Conservation (phyloP, 1,139 yeast genomes). For the Suhomyces wounanorum region DNA sequence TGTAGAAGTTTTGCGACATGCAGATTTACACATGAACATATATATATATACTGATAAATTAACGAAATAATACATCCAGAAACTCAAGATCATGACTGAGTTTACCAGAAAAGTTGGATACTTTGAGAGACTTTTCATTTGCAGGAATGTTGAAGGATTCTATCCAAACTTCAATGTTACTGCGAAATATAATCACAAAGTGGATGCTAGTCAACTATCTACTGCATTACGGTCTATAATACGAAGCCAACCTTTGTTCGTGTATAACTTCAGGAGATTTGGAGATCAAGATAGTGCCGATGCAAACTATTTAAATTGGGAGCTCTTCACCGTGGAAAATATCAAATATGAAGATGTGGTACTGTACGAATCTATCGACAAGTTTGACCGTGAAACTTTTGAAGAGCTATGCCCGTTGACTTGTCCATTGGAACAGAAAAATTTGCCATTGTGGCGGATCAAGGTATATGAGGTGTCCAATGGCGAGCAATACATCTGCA, state of each 20-base stretch:
- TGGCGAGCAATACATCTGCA: slow-evolving; percentile 11
- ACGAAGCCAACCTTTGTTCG: slow-evolving; percentile 25
- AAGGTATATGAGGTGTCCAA: slow-evolving; percentile 15
- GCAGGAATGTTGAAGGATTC: slow-evolving; percentile 24
- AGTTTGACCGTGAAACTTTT: slow-evolving; percentile 20
- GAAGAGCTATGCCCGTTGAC: slow-evolving; percentile 18
- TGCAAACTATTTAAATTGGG: slow-evolving; percentile 17
- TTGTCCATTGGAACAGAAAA: slow-evolving; percentile 17
- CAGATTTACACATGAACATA: not conserved
- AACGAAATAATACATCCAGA: not conserved
- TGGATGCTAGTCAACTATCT: slow-evolving; percentile 22
- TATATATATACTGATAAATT: not conserved
- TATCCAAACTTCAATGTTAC: slow-evolving; percentile 34
- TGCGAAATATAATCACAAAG: slow-evolving; percentile 23
- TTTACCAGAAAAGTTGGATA: slow-evolving; percentile 3
- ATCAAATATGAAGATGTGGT: slow-evolving; percentile 32
- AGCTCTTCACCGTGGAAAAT: slow-evolving; percentile 20
- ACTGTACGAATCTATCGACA: slow-evolving; percentile 14
- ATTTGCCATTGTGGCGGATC: slow-evolving; percentile 33
- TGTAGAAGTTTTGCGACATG: not conserved
- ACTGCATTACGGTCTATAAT: slow-evolving; percentile 27
- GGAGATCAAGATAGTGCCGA: slow-evolving; percentile 16
- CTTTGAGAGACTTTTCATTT: slow-evolving; percentile 23
- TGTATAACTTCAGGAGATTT: slow-evolving; percentile 20
- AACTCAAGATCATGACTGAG: not conserved